Evolutionary conservation across 768 basidiomycete species (phyloP).

Genomic region (Pleurotus tuber-regium): DNA sequence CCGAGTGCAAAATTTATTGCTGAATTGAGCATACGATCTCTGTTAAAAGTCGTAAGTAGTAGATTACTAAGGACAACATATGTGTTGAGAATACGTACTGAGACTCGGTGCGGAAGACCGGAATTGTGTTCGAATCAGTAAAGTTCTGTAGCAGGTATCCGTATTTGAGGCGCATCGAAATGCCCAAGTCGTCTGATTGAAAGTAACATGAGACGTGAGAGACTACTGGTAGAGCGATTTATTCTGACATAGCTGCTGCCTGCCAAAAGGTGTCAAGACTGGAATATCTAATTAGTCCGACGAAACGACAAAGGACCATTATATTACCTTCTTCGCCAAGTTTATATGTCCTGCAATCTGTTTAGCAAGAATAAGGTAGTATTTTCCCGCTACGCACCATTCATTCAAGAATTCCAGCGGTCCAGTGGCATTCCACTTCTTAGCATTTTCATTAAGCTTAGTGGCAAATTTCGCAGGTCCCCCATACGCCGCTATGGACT

Average conservation of each 20-base stretch:
- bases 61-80: neutral
- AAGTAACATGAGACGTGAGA: neutral
- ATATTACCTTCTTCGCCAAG: slow-evolving; percentile 78
- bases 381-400: slow-evolving; percentile 50
- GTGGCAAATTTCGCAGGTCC: slow-evolving; percentile 56
- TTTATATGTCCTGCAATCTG: slow-evolving; percentile 70
- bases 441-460: slow-evolving; percentile 53
- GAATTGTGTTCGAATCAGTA: slow-evolving; percentile 55
- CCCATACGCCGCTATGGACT: slow-evolving; percentile 55
- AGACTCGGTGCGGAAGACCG: slow-evolving; percentile 78
- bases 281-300: slow-evolving; percentile 16
- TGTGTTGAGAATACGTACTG: slow-evolving; percentile 41
- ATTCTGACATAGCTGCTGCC: slow-evolving; percentile 76
- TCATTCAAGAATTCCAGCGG: slow-evolving; percentile 74
- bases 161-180: slow-evolving; percentile 75
- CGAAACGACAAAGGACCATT: neutral
- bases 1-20: slow-evolving; percentile 70
- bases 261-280: slow-evolving; percentile 89
- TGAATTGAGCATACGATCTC: slow-evolving; percentile 71
- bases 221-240: neutral
- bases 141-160: slow-evolving; percentile 74
- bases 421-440: slow-evolving; percentile 63
- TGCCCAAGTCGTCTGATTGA: slow-evolving; percentile 55
- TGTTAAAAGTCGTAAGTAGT: slow-evolving; percentile 21
- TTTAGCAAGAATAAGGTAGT: neutral